Evolutionary conservation across 345 rosid genomes (phyloP), one percentile per base, ranked within the genome.

Genomic region (Citrus australasica): DNA sequence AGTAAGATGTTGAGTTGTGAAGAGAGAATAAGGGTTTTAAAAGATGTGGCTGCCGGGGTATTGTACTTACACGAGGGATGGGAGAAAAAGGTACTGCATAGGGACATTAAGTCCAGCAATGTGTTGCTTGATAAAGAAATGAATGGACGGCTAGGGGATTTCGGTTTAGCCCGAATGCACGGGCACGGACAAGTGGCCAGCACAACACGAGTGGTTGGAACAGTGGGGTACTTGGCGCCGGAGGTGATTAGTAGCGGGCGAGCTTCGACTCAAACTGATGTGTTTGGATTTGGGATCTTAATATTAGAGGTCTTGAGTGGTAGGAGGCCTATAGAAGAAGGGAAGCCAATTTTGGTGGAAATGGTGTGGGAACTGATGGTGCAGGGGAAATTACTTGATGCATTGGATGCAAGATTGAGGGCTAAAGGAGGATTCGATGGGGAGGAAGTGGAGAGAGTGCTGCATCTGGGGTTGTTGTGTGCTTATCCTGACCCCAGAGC

Each of bases 21-120:
- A 74, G 92, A 89, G 21, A 88, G 98, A 55, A 79, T 89, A 0
- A 83, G 80, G 61, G 86, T 90, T 28, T 81, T 92, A 32, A 88
- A 88, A 76, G 89, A 94, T 59, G 97, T 92, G 2, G 98, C 93
- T 78, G 76, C 76, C 0, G 98, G 93, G 2, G 59, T 95, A 7
- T 75, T 90, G 55, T 92, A 88, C 73, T 81, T 94, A 27, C 98
- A 88, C 21, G 91, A 95, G 59, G 98, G 94, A 71, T 92, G 97
- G 98, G 94, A 90, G 51, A 79, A 86, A 66, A 90, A 83, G 76
- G 97, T 95, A 25, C 80, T 95, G 2, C 98, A 89, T 24, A 86
- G 98, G 51, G 94, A 95, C 78, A 90, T 93, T 61, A 90, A 94
- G 83, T 92, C 98, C 13, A 89, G 98, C 79, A 93, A 94, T 56